A percentile compares a stretch with the other conserved stretches of the same genome.
Conservation (phyloP, 2,329 filamentous ascomycete species). For the Diaporthe destruens region DNA sequence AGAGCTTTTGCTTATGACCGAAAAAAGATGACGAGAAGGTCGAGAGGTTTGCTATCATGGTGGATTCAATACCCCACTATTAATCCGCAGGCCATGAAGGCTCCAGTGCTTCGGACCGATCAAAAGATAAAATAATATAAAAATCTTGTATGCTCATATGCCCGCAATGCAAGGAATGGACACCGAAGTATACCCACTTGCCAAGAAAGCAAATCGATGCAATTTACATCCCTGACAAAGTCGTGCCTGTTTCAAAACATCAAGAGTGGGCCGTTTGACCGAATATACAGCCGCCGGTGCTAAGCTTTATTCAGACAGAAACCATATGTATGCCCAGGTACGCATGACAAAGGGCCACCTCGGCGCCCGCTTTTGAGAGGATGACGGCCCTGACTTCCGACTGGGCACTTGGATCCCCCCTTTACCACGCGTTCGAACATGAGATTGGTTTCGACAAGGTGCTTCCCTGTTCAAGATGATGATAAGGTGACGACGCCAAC, state of each 20-base stretch:
- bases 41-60: not conserved
- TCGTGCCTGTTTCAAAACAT: slow-evolving; percentile 14
- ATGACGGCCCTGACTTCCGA: slow-evolving; percentile 1
- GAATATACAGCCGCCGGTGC: not conserved
- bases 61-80: not conserved
- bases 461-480: not conserved
- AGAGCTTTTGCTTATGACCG: slow-evolving; percentile 28
- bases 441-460: not conserved
- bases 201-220: slow-evolving; percentile 13
- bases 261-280: not conserved
- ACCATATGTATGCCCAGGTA: not conserved
- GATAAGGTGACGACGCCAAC: not conserved
- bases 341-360: not conserved
- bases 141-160: not conserved
- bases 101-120: too few relatives aligned
- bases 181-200: not conserved
- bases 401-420: not conserved
- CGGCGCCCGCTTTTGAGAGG: not conserved
- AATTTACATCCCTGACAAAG: slow-evolving; percentile 3
- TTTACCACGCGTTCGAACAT: not conserved
- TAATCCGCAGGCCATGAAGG: not conserved
- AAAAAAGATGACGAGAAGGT: not conserved
- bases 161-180: not conserved
- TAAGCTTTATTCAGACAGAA: slow-evolving; percentile 18
- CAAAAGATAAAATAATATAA: not conserved